Conservation (phyloP, 805 yeast species). For the Spathaspora gorwiae region DNA sequence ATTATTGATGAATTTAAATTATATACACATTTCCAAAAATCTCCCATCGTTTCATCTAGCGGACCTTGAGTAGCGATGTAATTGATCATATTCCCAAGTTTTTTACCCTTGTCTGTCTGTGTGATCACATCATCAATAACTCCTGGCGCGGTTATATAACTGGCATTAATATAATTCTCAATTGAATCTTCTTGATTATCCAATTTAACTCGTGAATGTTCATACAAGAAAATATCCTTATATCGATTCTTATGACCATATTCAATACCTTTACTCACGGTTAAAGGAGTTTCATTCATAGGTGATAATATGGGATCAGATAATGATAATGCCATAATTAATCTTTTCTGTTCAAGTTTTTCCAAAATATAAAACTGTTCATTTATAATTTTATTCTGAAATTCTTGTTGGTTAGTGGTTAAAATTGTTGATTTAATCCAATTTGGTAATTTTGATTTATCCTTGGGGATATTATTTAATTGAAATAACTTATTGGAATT, state of each 20-base stretch:
- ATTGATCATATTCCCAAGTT: slow-evolving; percentile 8
- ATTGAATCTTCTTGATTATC: slow-evolving; percentile 15
- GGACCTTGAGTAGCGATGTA: slow-evolving; percentile 92
- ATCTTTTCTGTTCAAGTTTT: slow-evolving; percentile 60
- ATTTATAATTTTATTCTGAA: slow-evolving; percentile 13
- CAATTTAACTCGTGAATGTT: slow-evolving; percentile 74
- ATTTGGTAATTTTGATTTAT: slow-evolving; percentile 20
- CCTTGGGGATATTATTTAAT: slow-evolving; percentile 11
- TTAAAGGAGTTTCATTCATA: slow-evolving; percentile 23
- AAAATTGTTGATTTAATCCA: slow-evolving; percentile 19
- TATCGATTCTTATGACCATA: slow-evolving; percentile 79
- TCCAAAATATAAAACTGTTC: slow-evolving; percentile 61
- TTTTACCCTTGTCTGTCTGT: slow-evolving; percentile 5
- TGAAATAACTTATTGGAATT: slow-evolving; percentile 8
- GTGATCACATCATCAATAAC: slow-evolving; percentile 8
- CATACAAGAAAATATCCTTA: slow-evolving; percentile 83
- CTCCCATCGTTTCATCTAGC: slow-evolving; percentile 61
- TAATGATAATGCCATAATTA: slow-evolving; percentile 37
- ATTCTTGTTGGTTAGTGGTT: neutral
- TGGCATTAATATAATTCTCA: slow-evolving; percentile 80
- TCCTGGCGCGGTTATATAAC: slow-evolving; percentile 41
- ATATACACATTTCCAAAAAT: slow-evolving; percentile 77
- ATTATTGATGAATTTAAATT: slow-evolving; percentile 63
- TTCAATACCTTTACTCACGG: slow-evolving; percentile 73
- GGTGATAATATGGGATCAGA: neutral